Evolutionary conservation across 1,284 basidiomycete genomes (phyloP), one percentile per base, ranked within the genome.

Genomic region (Ceratobasidium theobromae): DNA sequence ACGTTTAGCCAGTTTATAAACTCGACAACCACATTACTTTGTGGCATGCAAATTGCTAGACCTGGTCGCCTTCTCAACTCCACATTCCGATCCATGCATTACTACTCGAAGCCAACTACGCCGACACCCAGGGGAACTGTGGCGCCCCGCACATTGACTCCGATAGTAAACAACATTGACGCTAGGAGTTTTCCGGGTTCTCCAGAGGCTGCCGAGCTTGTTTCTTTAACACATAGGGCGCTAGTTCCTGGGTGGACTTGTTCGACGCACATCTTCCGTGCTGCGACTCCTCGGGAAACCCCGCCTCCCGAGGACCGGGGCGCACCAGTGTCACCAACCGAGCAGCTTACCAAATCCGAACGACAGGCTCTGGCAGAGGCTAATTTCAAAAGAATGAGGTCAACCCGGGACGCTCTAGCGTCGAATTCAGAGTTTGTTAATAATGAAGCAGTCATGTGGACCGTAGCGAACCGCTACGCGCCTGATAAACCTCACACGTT

Each of bases 391-490:
- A 14, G 28, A 25, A 53, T 65, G n/a, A 30, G 18, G 40, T 27
- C 33, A 45, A 27, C 32, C 16, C 41, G 60, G 27, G 21, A 28
- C 9, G 51, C 49, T 32, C 30, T 65, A 14, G 51, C 49, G 5
- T 40, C 40, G 16, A 51, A 41, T 4, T 25, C 16, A 27, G 46
- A 40, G 27, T 32, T 43, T 51, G 23, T 27, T 16, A 27, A 38
- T 8, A 41, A 65, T 45, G 49, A 65, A 4, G 41, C 62, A 18
- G 72, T 82, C 9, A 75, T 84, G 53, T 85, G 82, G 81, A 84
- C 81, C 66, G 81, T 77, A 66, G 73, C 82, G 23, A 87, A 87
- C 72, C 80, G 85, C 43, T 87, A 84, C 72, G 79, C 79, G 35
- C 76, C 76, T 67, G 72, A 67, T 14, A 71, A 71, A 38, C 40